phyloP scores from a whole-genome alignment of 225 moss, liverwort and hornwort species.

The Thuidium tamariscinum region DNA sequence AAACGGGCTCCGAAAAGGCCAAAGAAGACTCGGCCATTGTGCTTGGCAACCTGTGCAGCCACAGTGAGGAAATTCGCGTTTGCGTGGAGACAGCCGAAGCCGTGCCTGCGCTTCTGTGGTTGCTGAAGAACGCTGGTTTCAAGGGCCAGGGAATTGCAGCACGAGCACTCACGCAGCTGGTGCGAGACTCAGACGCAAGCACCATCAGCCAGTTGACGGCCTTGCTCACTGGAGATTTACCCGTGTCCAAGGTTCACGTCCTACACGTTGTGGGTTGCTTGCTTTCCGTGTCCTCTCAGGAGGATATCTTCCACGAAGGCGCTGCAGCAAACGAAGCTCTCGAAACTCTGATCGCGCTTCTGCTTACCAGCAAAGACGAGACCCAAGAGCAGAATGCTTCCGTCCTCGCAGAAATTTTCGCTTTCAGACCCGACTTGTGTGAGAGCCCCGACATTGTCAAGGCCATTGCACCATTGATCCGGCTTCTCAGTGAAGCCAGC shows the following conservation, averaged over 20 bases:
- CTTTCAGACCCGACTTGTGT: slow-evolving; percentile 79
- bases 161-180: slow-evolving; percentile 82
- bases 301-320: slow-evolving; percentile 73
- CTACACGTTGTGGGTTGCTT: slow-evolving; percentile 90
- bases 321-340: slow-evolving; percentile 85
- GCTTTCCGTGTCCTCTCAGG: slow-evolving; percentile 82
- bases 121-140: slow-evolving; percentile 86
- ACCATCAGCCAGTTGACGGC: slow-evolving; percentile 94
- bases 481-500: slow-evolving; percentile 44
- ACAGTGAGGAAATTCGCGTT: slow-evolving; percentile 94
- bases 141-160: slow-evolving; percentile 94
- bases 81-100: slow-evolving; percentile 99
- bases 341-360: slow-evolving; percentile 62
- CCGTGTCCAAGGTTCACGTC: slow-evolving; percentile 77
- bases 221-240: slow-evolving; percentile 85
- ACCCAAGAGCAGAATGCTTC: slow-evolving; percentile 76
- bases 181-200: slow-evolving; percentile 85
- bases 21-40: slow-evolving; percentile 94
- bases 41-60: slow-evolving; percentile 86
- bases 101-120: slow-evolving; percentile 85
- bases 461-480: slow-evolving; percentile 62
- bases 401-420: slow-evolving; percentile 76
- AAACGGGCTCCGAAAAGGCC: slow-evolving; percentile 86
- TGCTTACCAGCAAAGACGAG: slow-evolving; percentile 62
- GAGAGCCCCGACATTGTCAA: slow-evolving; percentile 76